Evolutionary conservation across 148 eudicot species (phyloP), one percentile per base, ranked within the genome.

Genomic region (Nepenthes mirabilis): DNA sequence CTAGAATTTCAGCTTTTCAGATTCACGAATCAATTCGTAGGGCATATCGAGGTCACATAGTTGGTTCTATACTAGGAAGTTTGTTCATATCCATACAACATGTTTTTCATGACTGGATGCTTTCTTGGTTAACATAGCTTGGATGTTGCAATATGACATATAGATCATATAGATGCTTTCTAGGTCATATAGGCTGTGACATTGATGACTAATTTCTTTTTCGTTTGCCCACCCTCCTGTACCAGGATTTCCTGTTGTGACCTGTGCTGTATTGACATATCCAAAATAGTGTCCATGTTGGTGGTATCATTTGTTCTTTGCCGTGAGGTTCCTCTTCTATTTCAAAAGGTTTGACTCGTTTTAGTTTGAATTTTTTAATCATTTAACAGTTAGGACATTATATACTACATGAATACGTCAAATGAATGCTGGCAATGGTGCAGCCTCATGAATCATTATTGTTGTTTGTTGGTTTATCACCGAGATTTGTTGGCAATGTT

Each of bases 301-400:
- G 81, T 52, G 75, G 74, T 73, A 45, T 77, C 96, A 40, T 91
- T 82, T 66, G 71, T 83, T 36, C 81, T 88, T 33, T 77, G 81
- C 68, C 90, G 86, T 64, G 96, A 91, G 74, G 69, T 86, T 67
- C 98, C 98, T 5, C 23, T 65, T 67, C 80, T 91, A 56, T 65
- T 79, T 70, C 83, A 83, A 66, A 93, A 88, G 95, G 96, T 93
- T 5, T 62, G 59, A 62, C 52, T 54, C 35, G 4, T 5, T 33
- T 34, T 14, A n/a, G 45, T 8, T 3, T 40, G 45, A 40, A 40
- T 40, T 3, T 23, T 40, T 40, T 4, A 40, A 3, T 40, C 45
- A 3, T 3, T 40, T 40, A 40, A 40, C 45, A 3, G 45, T 8
- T 40, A n/a, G 45, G 8, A 8, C 8, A 40, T 4, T 40, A 40